phyloP scores from a whole-genome alignment of 208 protist species.

The Leishmania major region DNA sequence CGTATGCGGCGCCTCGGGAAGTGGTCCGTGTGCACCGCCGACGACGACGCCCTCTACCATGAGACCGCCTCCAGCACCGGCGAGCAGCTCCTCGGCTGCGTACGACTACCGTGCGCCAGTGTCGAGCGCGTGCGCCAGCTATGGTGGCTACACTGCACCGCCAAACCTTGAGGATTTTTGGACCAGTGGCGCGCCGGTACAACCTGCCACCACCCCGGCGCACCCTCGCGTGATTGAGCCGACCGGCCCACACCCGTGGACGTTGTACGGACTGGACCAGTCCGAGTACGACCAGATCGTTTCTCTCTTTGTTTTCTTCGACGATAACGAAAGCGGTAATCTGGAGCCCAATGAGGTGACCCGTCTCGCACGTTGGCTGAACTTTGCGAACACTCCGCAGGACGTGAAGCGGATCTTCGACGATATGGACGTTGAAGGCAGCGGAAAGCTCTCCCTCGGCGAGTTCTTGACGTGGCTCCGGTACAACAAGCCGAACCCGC shows the following conservation, averaged over 20 bases:
- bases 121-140: not conserved
- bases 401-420: slow-evolving; percentile 81
- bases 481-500: slow-evolving; percentile 78
- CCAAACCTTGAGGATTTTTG: not conserved
- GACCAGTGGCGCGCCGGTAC: not conserved
- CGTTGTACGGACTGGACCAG: slow-evolving; percentile 60
- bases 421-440: slow-evolving; percentile 74
- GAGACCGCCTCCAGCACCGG: not conserved
- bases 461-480: slow-evolving; percentile 81
- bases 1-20: slow-evolving; percentile 25
- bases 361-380: slow-evolving; percentile 79
- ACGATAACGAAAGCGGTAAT: slow-evolving; percentile 66
- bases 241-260: slow-evolving; percentile 48
- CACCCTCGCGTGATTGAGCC: slow-evolving; percentile 42
- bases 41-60: not conserved
- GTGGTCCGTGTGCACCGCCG: slow-evolving; percentile 61
- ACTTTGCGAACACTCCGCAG: slow-evolving; percentile 64
- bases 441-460: slow-evolving; percentile 54
- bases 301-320: slow-evolving; percentile 86
- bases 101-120: not conserved
- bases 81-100: not conserved
- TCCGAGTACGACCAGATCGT: slow-evolving; percentile 86
- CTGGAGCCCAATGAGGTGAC: slow-evolving; percentile 59
- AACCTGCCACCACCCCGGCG: not conserved
- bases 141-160: not conserved